A percentile compares a stretch with the other conserved stretches of the same genome.
Evolutionary conservation across 2,329 filamentous ascomycete genomes (phyloP).

Genomic region (Epichloe gansuensis): DNA sequence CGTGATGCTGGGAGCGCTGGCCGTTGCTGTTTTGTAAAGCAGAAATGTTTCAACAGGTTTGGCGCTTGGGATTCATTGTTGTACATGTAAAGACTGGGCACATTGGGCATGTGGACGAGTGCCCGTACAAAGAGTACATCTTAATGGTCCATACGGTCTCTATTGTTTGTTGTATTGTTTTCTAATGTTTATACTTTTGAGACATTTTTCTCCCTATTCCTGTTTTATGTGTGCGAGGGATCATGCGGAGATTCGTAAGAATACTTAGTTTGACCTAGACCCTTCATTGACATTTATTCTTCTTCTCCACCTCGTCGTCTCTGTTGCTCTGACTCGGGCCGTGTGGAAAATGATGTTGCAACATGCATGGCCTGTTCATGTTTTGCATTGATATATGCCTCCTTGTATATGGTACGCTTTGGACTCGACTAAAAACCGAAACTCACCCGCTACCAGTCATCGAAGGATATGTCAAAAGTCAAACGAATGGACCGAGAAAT

Average conservation of each 20-base stretch:
- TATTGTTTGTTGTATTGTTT: not conserved
- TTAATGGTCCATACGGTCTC: not conserved
- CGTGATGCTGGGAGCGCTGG: slow-evolving; percentile 10
- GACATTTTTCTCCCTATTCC: not conserved
- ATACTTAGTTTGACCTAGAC: not conserved
- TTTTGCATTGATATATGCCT: too few relatives aligned
- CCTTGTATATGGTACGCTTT: too few relatives aligned
- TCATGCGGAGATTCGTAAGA: not conserved
- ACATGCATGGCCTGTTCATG: not conserved
- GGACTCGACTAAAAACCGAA: too few relatives aligned
- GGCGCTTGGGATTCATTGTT: not conserved
- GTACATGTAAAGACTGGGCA: not conserved
- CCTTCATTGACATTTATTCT: not conserved
- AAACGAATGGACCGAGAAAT: too few relatives aligned
- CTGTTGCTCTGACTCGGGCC: too few relatives aligned
- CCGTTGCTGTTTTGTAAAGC: slow-evolving; percentile 11
- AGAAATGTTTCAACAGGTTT: not conserved
- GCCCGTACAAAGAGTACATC: not conserved
- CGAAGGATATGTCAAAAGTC: too few relatives aligned
- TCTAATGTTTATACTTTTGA: slow-evolving; percentile 2
- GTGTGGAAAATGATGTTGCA: not conserved
- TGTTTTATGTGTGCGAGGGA: not conserved
- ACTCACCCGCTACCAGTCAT: too few relatives aligned
- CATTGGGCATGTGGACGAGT: not conserved
- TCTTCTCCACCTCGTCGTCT: too few relatives aligned